Percentiles rank a stretch among this genome's conserved stretches.
These are phyloP conservation scores for Pichia sp. DNA, from an alignment of 1,139 yeast species.

Conservation along the genomic window DNA sequence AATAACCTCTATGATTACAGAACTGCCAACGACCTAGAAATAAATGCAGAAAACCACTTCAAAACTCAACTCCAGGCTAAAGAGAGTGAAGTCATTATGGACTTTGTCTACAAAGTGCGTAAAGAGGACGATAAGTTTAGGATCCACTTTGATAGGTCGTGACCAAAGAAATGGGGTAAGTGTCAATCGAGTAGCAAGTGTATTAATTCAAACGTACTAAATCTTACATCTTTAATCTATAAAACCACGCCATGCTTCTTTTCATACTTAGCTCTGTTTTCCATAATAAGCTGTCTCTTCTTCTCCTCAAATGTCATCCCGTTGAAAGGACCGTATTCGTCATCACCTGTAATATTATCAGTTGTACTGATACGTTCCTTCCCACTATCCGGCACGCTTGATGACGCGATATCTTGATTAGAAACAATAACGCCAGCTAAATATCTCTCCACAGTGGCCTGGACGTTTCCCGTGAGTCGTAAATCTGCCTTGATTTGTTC, in stretches of 20 bases:
- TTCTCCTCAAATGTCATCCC: constrained; percentile 35
- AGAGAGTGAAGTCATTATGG: constrained; percentile 74
- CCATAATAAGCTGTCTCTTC: constrained; percentile 43
- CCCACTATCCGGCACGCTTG: too few species aligned
- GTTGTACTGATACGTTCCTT: constrained; percentile 32
- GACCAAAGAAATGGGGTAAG: neutral
- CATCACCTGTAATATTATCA: constrained; percentile 27
- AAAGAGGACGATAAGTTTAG: constrained; percentile 43
- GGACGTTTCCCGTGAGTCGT: constrained; percentile 66
- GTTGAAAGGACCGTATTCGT: constrained; percentile 17
- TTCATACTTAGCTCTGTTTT: constrained; percentile 39
- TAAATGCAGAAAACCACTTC: constrained; percentile 47
- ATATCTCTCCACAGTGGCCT: constrained; percentile 65
- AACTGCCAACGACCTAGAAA: constrained; percentile 21
- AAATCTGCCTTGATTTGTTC: constrained; percentile 66
- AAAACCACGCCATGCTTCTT: constrained; percentile 18
- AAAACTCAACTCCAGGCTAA: constrained; percentile 45
- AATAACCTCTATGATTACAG: constrained; percentile 25
- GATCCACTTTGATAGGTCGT: constrained; percentile 25
- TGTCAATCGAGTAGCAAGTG: neutral
- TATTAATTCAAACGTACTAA: neutral
- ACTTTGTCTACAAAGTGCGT: constrained; percentile 67
- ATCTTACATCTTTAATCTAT: neutral
- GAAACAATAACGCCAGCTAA: constrained; percentile 39
- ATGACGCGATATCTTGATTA: constrained; percentile 3